Evolutionary conservation across 352 stramenopile species (phyloP), one percentile per base, ranked within the genome.

Genomic region (Stephanocyclus meneghinianus): DNA sequence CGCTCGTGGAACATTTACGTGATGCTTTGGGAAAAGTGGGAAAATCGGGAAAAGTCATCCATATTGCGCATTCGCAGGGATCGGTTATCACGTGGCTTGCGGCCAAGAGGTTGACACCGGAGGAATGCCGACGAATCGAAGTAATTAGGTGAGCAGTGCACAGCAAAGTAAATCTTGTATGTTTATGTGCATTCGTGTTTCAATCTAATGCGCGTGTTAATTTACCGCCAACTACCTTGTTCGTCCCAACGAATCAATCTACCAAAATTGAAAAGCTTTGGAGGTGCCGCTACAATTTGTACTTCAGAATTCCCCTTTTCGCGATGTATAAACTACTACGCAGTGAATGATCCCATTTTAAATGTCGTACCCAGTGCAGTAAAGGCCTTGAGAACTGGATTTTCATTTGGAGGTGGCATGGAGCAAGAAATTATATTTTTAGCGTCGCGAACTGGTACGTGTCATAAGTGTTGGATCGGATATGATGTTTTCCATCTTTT

Each of bases 31-130:
- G 40, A 10, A 45, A 74, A 60, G 80, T 91, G 6, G 83, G 84
- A 53, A 88, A 86, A 48, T 76, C 70, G 18, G 89, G 87, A 4
- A 77, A 63, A 26, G 86, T 93, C 0, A 80, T 93, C 16, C 89
- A 92, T 71, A 91, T 93, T 75, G 87, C 86, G n/a, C 89, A 93
- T 79, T 91, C 83, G 4, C 89, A 93, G 57, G 89, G 89, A 44
- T 88, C 84, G 26, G 68, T 93, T 1, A 87, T 93, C 16, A 93
- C 89, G 21, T 85, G 61, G 35, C 63, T 93, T 30, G 89, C 89
- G 16, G 69, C 76, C 7, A 80, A 87, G 51, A 76, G 85, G 71
- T 77, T 93, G 45, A 84, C 51, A 60, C 26, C 48, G 8, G 40
- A 83, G 21, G 89, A 93, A 87, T 88, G 89, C 69, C 82, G 68